Percentiles rank a stretch among this genome's conserved stretches.
Conservation (phyloP, 2,329 filamentous ascomycete species). For the Orbilia javanica region DNA sequence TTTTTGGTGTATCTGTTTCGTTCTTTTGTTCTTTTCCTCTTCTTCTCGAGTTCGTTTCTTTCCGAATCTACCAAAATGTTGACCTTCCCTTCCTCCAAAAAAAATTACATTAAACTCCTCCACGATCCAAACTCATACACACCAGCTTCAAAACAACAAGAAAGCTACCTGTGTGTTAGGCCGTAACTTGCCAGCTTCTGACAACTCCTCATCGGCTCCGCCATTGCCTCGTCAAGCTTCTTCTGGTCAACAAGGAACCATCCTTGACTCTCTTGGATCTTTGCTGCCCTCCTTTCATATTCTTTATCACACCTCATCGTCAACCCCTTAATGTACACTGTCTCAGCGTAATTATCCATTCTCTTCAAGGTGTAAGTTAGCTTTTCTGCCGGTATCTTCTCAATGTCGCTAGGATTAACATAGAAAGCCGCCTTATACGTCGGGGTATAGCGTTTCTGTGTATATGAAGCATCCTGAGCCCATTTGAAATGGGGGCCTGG, state of each 20-base stretch:
- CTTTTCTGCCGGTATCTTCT: conserved; percentile 76
- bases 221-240: conserved; percentile 79
- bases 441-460: conserved; percentile 77
- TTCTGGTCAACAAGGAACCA: conserved; percentile 87
- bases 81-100: background rate
- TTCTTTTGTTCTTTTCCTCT: background rate
- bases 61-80: conserved; percentile 8
- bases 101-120: conserved; percentile 41
- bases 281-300: conserved; percentile 73
- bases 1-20: conserved; percentile 22
- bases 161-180: background rate
- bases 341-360: conserved; percentile 83
- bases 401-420: conserved; percentile 82
- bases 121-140: background rate
- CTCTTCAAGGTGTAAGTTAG: conserved; percentile 69
- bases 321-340: conserved; percentile 76
- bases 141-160: background rate
- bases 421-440: conserved; percentile 84
- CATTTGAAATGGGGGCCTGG: conserved; percentile 80
- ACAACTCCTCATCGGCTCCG: conserved; percentile 70
- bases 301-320: conserved; percentile 81
- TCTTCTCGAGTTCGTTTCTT: background rate
- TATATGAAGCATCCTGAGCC: conserved; percentile 74
- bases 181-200: conserved; percentile 68
- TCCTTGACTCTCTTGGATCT: conserved; percentile 83